Base-by-base conservation (phyloP, 108 stramenopile genomes). In the Cyclotella baltica region DNA sequence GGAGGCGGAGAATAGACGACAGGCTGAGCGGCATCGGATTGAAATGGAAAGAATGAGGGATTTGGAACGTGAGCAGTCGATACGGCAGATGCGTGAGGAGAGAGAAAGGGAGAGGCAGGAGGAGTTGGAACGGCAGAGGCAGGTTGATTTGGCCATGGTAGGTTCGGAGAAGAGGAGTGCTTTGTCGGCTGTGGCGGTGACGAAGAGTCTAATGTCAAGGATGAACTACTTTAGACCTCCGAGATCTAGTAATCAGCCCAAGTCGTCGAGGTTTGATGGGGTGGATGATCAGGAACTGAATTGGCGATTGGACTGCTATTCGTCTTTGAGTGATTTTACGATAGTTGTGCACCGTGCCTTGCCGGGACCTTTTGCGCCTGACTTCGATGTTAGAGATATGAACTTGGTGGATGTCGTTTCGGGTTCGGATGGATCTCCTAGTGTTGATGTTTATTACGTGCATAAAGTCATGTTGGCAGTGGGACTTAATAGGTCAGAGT, bases 401-500 rank as follows among this genome's bases (percentile, higher is more conserved):
- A 56, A 70, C 50, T 47, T 36, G 20, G 76, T 83, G 35, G 70
- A 83, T 43, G 75, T 76, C 38, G 68, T 72, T 15, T 15, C 62
- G 22, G 81, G 63, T 19, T 48, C 78, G 33, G 19, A 57, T 0
- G 69, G 74, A 47, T 40, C 66, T 40, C 81, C 81, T 29, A 43
- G 40, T 22, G 28, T 35, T 16, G 81, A 83, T 66, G 47, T 76
- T 1, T 83, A 83, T 68, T 61, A 76, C 38, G 81, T 83, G 43
- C 81, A 83, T 58, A 83, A 83, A 58, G 81, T 74, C 34, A 83
- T 83, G 81, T 70, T 83, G 19, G 81, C 81, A 1, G 81, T 83
- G 25, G 81, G 81, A 33, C 47, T 40, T 19, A 75, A 70, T 67
- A 70, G 81, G 38, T 76, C 75, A 13, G 81, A 83, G 29, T 53